Base-by-base conservation (phyloP, 164 flowering plant genomes). In the Magnolia changhungtana region DNA sequence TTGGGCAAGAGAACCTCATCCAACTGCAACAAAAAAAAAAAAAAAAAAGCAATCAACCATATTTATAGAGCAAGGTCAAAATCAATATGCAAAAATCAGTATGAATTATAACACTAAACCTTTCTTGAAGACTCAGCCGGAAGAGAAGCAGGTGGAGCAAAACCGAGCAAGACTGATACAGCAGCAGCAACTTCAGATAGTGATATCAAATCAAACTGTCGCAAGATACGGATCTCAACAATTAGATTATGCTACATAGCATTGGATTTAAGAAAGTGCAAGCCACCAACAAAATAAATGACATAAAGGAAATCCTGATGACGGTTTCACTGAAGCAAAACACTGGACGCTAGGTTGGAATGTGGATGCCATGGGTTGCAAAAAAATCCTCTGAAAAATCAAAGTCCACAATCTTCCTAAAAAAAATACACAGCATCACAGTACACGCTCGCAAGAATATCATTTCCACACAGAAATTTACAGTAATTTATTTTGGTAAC, bases 131-230 rank as follows among this genome's bases (percentile, higher is more conserved):
- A 73, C 63, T 83, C 81, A 2, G 88, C 87, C 69, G 96, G 82
- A 79, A 96, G 91, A 1, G 89, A 83, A 77, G 88, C 75, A 72
- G 93, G 84, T 50, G 99, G 99, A 24, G 94, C 85, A 79, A 89
- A 88, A 59, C 97, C 99, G 83, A 96, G 97, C 88, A 94, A 87
- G 75, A 92, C 87, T 23, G 97, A 88, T 61, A 92, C 85, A 49
- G 93, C 90, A 63, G 98, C 96, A 82, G 89, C 88, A 81, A 91
- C 88, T 77, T 96, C 99, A 1, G 85, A 72, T 18, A 82, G 82
- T 8, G 81, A 84, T 84, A 96, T 75, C 18, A 87, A 72, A 63
- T 75, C 76, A 29, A 69, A 27, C 99, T 96, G 90, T 31, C 23
- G 55, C 77, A 81, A 67, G 1, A 71, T 72, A 76, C 13, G 64